Base-by-base conservation (phyloP, 139 green algal species). In the Chlamydomonas eustigma region DNA sequence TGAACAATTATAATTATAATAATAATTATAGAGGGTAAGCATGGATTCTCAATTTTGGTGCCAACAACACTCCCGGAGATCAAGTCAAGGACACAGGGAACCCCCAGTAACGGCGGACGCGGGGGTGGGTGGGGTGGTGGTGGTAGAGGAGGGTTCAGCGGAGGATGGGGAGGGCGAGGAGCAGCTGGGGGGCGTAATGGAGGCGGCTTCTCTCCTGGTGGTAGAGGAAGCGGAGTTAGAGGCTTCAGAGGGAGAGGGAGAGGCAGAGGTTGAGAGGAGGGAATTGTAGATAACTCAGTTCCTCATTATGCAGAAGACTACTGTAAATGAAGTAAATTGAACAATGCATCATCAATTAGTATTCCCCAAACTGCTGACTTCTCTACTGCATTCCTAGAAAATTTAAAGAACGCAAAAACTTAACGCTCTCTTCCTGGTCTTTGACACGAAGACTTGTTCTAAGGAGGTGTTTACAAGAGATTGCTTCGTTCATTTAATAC, bases 51-150 rank as follows among this genome's bases (percentile, higher is more conserved):
- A 6, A 39, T 72, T 12, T 6, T 39, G 3, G 65, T 39, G 18
- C 28, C 65, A 22, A 44, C 65, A 22, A 25, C 65, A 12, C 65
- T 72, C 25, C 65, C 65, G 28, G 65, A 72, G 65, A 34, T 72
- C 31, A 72, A 72, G 65, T 33, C 65, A 6, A n/a, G 65, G 8
- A 33, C 65, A 22, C 65, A 72, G 65, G 33, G 44, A 22, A 28
- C 65, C 33, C 5, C 8, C 22, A 34, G 65, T 72, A 12, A 12
- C 34, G 32, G 34, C 24, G 31, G 31, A 6, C 25, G 65, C 65
- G 44, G 65, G 25, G 65, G 65, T 34, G 65, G 65, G 22, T 39
- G 32, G 24, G 65, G 65, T 33, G 28, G 65, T 5, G 52, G 52
- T 44, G 65, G 65, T n/a, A 31, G 28, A 12, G 65, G 65, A 12